These are phyloP conservation scores for Phanerodontia chrysosporium DNA, from an alignment of 768 basidiomycete species.

Conservation along the genomic window DNA sequence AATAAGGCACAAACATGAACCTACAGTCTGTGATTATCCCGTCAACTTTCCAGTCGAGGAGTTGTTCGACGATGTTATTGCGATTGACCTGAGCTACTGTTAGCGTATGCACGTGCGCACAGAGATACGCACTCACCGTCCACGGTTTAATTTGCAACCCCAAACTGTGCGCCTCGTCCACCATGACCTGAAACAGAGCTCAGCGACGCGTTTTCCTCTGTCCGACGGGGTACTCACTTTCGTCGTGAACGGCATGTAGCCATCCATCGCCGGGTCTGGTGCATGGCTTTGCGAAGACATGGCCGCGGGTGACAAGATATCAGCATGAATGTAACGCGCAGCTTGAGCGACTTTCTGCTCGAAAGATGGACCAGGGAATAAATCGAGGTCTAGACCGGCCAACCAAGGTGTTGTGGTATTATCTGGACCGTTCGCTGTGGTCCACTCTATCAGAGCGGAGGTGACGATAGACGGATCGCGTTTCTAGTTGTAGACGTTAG, in stretches of 20 bases:
- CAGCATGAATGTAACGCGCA: conserved; percentile 57
- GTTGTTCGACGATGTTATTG: conserved; percentile 55
- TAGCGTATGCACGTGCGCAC: background rate
- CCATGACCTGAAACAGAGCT: conserved; percentile 43
- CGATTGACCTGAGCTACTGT: conserved; percentile 48
- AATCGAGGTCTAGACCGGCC: conserved; percentile 57
- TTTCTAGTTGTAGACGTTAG: conserved; percentile 25
- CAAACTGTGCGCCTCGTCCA: conserved; percentile 58
- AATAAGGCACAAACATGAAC: conserved; percentile 9
- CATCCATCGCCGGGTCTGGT: conserved; percentile 39
- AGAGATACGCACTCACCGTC: conserved; percentile 59
- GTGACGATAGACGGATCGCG: conserved; percentile 53
- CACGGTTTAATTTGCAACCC: conserved; percentile 67
- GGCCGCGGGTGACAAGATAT: conserved; percentile 62
- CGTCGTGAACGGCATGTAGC: conserved; percentile 56
- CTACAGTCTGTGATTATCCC: conserved; percentile 75
- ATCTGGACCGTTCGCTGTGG: conserved; percentile 36
- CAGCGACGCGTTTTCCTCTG: background rate
- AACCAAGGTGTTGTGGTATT: conserved; percentile 59
- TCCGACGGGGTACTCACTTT: conserved; percentile 14
- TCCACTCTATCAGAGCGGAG: conserved; percentile 64
- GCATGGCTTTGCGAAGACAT: conserved; percentile 35
- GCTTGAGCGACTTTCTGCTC: conserved; percentile 64
- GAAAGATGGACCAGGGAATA: conserved; percentile 58
- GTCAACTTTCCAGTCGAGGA: conserved; percentile 60